Evolutionary conservation across 441 rosid species (phyloP), one percentile per base, ranked within the genome.

Genomic region (Omphalea diandra): DNA sequence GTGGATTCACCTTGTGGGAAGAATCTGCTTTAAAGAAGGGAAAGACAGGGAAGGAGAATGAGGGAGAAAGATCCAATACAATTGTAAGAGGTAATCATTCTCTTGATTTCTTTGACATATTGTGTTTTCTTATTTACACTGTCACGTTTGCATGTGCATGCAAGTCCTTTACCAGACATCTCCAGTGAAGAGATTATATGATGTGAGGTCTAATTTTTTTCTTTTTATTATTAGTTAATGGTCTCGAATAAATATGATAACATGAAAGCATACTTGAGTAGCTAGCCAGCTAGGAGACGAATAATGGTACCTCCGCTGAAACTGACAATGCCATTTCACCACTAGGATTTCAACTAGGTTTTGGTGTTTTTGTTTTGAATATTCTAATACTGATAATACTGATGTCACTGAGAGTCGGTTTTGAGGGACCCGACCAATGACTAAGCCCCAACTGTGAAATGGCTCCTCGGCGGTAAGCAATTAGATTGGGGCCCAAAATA

Each of bases 11-110:
- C 44, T 59, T 87, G 22, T 86, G 95, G 95, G 96, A 84, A 73
- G 91, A 88, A 79, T 86, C 96, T 77, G 77, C 82, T 2, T 80
- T 71, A 54, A 88, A 90, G 58, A 90, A 84, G 93, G 99, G 98
- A 92, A 83, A 90, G 94, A 84, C 91, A 77, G 87, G 90, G 92
- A 89, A 88, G 89, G 97, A 92, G 93, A 88, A 89, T 81, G 73
- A 58, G 22, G 80, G 72, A 38, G 89, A 83, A 52, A 82, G 79
- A 75, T 63, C 88, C 67, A 71, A 59, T 55, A 33, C 65, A n/a
- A n/a, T n/a, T 76, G 72, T 67, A n/a, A 81, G 76, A 87, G 99
- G 99, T 94, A 86, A 59, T n/a, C 4, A 18, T 0, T 46, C 20
- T 50, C 56, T 58, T 5, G 52, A 47, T 5, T 46, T 46, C 2